Evolutionary conservation across 257 asterid species (phyloP), one percentile per base, ranked within the genome.

Genomic region (Capsicum rhomboideum): DNA sequence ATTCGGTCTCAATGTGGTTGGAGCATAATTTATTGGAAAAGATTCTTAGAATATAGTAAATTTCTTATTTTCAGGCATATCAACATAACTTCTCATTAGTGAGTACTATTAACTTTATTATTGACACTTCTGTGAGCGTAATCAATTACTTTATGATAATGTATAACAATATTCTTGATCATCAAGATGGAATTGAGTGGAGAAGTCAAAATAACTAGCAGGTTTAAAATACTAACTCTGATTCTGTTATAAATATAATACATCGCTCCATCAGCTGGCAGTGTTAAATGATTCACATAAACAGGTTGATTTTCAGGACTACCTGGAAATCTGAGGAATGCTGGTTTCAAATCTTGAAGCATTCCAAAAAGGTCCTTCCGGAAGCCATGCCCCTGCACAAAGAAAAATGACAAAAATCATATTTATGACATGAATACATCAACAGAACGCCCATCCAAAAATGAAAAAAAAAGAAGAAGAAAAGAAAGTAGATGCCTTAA

Each of bases 261-360:
- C 10, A 1, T 4, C 14, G 61, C 9, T 75, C 23, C 61, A 49
- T 75, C 80, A 23, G n/a, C 44, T 75, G 44, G 4, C 49, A 49
- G 46, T 23, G 80, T 75, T 75, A 75, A 31, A 42, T 12, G 79
- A 55, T 55, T 23, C 10, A 71, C 54, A 71, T 6, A 37, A 50
- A 71, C n/a, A 71, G 79, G 34, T 71, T 71, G 34, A 71, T 5
- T 71, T 71, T 71, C 53, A 71, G 56, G 74, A 20, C 59, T 89
- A 94, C 99, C 97, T 90, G 98, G 98, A 90, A 97, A 97, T 89
- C 98, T 93, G 75, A 95, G 55, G 86, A 97, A 97, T 72, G 88
- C 95, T 5, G 99, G 98, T 79, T 79, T 91, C 90, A 97, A 78
- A 83, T 85, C 88, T 86, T 94, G 89, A 87, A 92, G 7, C 98